Percentiles rank a stretch among this genome's conserved stretches.
Conservation (phyloP, 2,329 filamentous ascomycete species). For the Phoma sp. region DNA sequence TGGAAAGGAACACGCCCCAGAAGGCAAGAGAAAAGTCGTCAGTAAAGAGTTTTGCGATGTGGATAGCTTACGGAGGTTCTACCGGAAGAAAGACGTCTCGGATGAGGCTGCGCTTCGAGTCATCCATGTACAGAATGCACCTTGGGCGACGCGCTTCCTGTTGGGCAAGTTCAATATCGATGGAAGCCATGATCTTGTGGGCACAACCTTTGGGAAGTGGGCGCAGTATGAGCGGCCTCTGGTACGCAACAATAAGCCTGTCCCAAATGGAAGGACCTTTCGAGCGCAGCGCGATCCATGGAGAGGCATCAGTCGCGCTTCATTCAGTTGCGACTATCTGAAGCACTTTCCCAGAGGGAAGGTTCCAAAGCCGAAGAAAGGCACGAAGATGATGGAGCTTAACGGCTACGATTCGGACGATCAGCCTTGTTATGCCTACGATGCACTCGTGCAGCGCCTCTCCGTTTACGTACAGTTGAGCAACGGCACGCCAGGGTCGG, state of each 20-base stretch:
- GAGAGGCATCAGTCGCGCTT: constrained; percentile 57
- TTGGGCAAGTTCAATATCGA: constrained; percentile 61
- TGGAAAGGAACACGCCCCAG: constrained; percentile 44
- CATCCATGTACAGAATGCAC: constrained; percentile 61
- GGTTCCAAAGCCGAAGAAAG: constrained; percentile 22
- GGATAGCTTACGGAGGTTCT: constrained; percentile 53
- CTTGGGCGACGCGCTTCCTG: constrained; percentile 58
- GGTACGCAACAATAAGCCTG: constrained; percentile 57
- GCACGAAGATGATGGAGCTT: constrained; percentile 57
- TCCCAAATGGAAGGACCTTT: constrained; percentile 60
- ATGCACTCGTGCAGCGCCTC: constrained; percentile 59
- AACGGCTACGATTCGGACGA: constrained; percentile 56
- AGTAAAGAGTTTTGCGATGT: constrained; percentile 58
- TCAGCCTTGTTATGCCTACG: constrained; percentile 54
- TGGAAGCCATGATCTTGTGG: constrained; percentile 55
- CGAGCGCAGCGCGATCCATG: constrained; percentile 58
- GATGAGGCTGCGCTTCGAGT: constrained; percentile 47
- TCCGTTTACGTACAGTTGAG: constrained; percentile 60
- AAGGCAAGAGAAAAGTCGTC: constrained; percentile 52
- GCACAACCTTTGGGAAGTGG: constrained; percentile 59
- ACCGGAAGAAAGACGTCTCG: constrained; percentile 46
- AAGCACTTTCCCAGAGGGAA: constrained; percentile 50
- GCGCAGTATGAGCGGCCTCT: constrained; percentile 56
- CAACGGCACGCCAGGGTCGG: constrained; percentile 49
- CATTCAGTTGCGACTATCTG: constrained; percentile 61